Evolutionary conservation across 139 green algal genomes (phyloP).

Genomic region (Eudorina sp.): DNA sequence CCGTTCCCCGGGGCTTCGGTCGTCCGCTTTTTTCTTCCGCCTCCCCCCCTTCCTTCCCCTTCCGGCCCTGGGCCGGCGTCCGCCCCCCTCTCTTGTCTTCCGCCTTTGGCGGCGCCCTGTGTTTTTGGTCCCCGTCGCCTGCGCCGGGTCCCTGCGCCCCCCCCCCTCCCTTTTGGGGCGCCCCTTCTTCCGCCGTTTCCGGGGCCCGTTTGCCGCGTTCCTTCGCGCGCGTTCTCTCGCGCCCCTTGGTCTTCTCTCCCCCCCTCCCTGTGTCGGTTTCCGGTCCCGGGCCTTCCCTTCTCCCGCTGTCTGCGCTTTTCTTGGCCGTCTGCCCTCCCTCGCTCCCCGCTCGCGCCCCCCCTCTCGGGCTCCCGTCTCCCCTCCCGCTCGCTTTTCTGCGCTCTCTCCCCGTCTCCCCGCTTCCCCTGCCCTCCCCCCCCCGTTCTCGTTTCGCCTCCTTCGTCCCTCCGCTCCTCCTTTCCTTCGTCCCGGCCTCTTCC

Average conservation of each 20-base stretch:
- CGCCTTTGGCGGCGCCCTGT: not conserved
- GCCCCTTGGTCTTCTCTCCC: not conserved
- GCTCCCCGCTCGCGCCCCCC: not conserved
- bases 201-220: not conserved
- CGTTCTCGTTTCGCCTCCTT: not conserved
- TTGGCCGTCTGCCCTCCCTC: not conserved
- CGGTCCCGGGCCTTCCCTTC: not conserved
- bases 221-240: not conserved
- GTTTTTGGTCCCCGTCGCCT: not conserved
- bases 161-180: not conserved
- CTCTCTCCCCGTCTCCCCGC: not conserved
- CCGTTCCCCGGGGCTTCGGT: not conserved
- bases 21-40: not conserved
- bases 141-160: not conserved
- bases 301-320: not conserved
- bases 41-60: not conserved
- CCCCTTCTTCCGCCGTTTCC: not conserved
- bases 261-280: not conserved
- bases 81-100: not conserved
- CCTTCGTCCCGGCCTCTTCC: no score
- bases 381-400: not conserved
- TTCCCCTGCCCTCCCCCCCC: not conserved
- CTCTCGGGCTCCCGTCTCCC: not conserved
- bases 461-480: not conserved
- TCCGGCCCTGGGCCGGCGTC: not conserved